Evolutionary conservation across 257 asterid species (phyloP), one percentile per base, ranked within the genome.

Genomic region (Parsonsia alboflavescens): DNA sequence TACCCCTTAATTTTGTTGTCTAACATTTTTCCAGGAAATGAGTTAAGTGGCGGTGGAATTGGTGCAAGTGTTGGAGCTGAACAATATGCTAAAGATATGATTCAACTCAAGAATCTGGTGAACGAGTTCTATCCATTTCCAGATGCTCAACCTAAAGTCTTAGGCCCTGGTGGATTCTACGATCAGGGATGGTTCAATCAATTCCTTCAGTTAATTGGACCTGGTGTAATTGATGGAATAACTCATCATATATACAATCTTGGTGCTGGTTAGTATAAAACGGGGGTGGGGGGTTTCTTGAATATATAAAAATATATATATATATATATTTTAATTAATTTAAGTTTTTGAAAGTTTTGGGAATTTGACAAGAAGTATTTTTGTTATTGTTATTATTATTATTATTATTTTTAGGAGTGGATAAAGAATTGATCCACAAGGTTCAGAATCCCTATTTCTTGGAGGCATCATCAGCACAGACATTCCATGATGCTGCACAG

Each of bases 241-340:
- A 89, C 96, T 1, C 96, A 93, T 85, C 97, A 93, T 73, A 84
- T 86, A 62, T 93, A 93, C 87, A 93, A 89, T 57, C 96, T 93
- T 70, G 98, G 98, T 30, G 76, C 93, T 82, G 97, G 97, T 89
- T 28, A 10, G 30, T 44, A n/a, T n/a, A n/a, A n/a, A n/a, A n/a
- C n/a, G n/a, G n/a, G n/a, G n/a, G n/a, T n/a, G n/a, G n/a, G n/a
- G n/a, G n/a, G n/a, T n/a, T n/a, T n/a, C n/a, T n/a, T n/a, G n/a
- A n/a, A n/a, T n/a, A n/a, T n/a, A n/a, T n/a, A n/a, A n/a, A n/a
- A n/a, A n/a, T n/a, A n/a, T n/a, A n/a, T n/a, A n/a, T n/a, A n/a
- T n/a, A n/a, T n/a, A n/a, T n/a, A n/a, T n/a, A n/a, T n/a, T n/a
- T n/a, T n/a, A n/a, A n/a, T n/a, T n/a, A n/a, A n/a, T n/a, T n/a